Conservation (phyloP, 495 filamentous ascomycete species). For the Barbatosphaeria neglecta region DNA sequence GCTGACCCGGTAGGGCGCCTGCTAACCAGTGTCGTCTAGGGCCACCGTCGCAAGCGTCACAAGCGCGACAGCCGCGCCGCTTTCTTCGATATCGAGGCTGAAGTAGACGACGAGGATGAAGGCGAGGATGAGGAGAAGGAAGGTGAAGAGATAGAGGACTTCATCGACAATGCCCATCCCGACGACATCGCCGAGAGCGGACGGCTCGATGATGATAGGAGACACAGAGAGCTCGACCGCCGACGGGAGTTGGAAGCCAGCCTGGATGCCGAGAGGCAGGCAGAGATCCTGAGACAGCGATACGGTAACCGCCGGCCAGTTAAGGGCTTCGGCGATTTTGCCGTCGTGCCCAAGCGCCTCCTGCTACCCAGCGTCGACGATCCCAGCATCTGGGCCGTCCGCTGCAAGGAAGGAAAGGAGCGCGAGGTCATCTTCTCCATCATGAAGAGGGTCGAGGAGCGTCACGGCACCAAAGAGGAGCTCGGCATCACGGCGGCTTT, state of each 20-base stretch:
- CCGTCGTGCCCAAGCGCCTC: conserved; percentile 72
- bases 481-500: conserved; percentile 78
- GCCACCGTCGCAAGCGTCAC: conserved; percentile 66
- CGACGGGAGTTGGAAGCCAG: conserved; percentile 73
- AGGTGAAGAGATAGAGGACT: conserved; percentile 69
- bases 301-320: conserved; percentile 50
- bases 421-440: conserved; percentile 76
- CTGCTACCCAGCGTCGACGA: conserved; percentile 91
- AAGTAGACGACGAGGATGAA: conserved; percentile 92
- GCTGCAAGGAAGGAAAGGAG: conserved; percentile 91
- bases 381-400: conserved; percentile 89
- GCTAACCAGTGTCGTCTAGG: conserved; percentile 29
- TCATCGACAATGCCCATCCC: conserved; percentile 80
- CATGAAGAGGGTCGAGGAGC: conserved; percentile 75
- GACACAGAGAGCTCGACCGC: conserved; percentile 89
- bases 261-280: conserved; percentile 88
- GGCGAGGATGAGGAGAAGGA: conserved; percentile 79
- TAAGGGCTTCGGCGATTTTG: conserved; percentile 41
- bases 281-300: conserved; percentile 69
- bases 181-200: conserved; percentile 77
- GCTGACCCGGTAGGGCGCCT: conserved; percentile 1
- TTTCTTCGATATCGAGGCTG: conserved; percentile 93
- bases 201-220: conserved; percentile 75
- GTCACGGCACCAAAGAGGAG: conserved; percentile 58
- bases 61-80: conserved; percentile 52